These are phyloP conservation scores for Cercospora sp. DNA, from an alignment of 2,329 filamentous ascomycete genomes.

Conservation along the genomic window DNA sequence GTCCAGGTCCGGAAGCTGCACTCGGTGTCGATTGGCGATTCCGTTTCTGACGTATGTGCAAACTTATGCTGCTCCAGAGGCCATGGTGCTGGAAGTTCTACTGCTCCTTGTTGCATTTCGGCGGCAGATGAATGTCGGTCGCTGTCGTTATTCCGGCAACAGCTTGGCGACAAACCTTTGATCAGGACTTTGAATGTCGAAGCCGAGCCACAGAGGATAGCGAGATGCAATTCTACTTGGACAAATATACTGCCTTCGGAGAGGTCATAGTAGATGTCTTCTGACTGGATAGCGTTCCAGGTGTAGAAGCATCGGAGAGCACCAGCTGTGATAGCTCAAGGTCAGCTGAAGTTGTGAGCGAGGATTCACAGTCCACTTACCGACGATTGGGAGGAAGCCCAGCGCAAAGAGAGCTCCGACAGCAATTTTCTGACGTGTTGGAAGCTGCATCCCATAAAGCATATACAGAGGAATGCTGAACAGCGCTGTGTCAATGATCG, in stretches of 20 bases:
- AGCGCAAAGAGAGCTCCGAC: conserved; percentile 19
- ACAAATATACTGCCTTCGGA: conserved; percentile 13
- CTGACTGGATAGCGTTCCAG: conserved; percentile 16
- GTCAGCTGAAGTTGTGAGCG: background rate
- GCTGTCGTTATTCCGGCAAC: conserved; percentile 9
- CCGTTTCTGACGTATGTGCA: background rate
- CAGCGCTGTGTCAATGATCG: conserved; percentile 14
- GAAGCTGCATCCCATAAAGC: conserved; percentile 16
- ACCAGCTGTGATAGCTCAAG: conserved; percentile 7
- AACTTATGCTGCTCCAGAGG: conserved; percentile 9
- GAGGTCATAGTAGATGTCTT: conserved; percentile 18
- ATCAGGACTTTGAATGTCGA: conserved; percentile 22
- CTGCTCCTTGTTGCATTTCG: background rate
- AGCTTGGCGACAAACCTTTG: conserved; percentile 16
- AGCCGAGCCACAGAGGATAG: conserved; percentile 22
- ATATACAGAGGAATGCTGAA: conserved; percentile 20
- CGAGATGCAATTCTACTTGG: conserved; percentile 23
- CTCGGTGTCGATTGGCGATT: conserved; percentile 4
- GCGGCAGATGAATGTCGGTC: background rate
- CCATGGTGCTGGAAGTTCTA: conserved; percentile 5
- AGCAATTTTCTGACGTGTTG: conserved; percentile 16
- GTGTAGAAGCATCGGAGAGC: conserved; percentile 22
- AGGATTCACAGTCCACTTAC: background rate
- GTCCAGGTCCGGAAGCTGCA: conserved; percentile 7
- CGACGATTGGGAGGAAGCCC: conserved; percentile 18